Evolutionary conservation across 495 filamentous ascomycete genomes (phyloP), one percentile per base, ranked within the genome.

Genomic region (Pseudevernia furfuracea): DNA sequence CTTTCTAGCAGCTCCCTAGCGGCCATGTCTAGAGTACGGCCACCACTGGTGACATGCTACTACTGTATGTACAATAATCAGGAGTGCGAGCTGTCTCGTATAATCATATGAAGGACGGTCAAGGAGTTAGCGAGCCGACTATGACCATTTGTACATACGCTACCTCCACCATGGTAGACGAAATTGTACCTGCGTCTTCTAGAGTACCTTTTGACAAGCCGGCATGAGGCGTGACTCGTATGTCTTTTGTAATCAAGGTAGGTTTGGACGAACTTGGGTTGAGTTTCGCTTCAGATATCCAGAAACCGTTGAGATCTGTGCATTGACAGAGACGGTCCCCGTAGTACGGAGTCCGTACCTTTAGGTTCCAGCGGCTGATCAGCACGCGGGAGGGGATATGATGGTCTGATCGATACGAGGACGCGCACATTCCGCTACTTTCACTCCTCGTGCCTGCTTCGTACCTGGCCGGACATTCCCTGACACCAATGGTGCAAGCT

Each of bases 331-430:
- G 32, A 56, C 32, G 37, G 37, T 30, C 32, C n/a, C 19, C 34
- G 34, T n/a, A n/a, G n/a, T n/a, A n/a, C n/a, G n/a, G n/a, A n/a
- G n/a, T n/a, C 34, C 36, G 49, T 41, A 41, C 49, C 56, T 62
- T 9, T 62, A 28, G 46, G 25, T 12, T 56, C 32, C 28, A 38
- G 60, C 60, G 25, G 49, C 38, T 43, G 61, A 63, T 63, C 52
- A 63, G 36, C 61, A 43, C 34, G 21, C 32, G 49, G 17, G 23
- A n/a, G 34, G 61, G 53, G 23, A 30, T 28, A 41, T 3, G 9
- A 17, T 14, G 19, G n/a, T 28, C 30, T 3, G 9, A 17, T 14
- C 11, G n/a, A 44, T 32, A 48, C 36, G 61, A 44, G 52, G 25
- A 19, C 15, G 25, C 14, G 32, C 14, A 53, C 14, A 25, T 19